phyloP scores from a whole-genome alignment of 2,329 filamentous ascomycete genomes.

The Pseudofabraea citricarpa region DNA sequence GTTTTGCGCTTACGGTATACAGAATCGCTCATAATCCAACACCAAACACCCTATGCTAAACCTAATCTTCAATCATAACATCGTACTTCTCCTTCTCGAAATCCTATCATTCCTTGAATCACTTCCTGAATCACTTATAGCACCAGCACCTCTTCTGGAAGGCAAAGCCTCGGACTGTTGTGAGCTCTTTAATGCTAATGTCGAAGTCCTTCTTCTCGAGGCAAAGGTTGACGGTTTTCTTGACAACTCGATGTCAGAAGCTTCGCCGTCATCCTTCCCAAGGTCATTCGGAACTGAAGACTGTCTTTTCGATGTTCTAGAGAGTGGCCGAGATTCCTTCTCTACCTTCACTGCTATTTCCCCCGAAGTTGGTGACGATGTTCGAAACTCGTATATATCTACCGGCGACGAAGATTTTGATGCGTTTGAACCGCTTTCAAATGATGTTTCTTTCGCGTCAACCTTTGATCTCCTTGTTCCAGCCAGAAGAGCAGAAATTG shows the following conservation, averaged over 20 bases:
- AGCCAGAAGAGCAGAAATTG: constrained; percentile 25
- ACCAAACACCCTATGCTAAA: constrained; percentile 8
- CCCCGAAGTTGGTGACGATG: constrained; percentile 14
- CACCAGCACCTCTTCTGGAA: no score
- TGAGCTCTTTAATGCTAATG: constrained; percentile 16
- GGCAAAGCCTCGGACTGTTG: no score
- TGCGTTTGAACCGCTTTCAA: constrained; percentile 9
- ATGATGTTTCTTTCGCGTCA: constrained; percentile 17
- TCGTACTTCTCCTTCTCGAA: constrained; percentile 29
- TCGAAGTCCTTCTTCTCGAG: constrained; percentile 23
- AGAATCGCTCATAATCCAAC: constrained; percentile 16
- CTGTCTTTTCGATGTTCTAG: constrained; percentile 19
- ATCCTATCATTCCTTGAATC: constrained; percentile 25
- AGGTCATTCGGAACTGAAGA: constrained; percentile 14
- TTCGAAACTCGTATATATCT: constrained; percentile 25
- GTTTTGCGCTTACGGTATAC: constrained; percentile 7
- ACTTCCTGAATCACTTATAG: no score
- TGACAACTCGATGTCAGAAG: constrained; percentile 17
- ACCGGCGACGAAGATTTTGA: constrained; percentile 17
- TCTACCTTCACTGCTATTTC: constrained; percentile 8
- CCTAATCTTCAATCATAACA: constrained; percentile 25
- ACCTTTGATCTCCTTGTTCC: constrained; percentile 22
- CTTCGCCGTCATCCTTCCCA: constrained; percentile 15
- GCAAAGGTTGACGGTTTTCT: constrained; percentile 9
- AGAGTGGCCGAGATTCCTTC: constrained; percentile 13